phyloP scores from a whole-genome alignment of 2,329 filamentous ascomycete species.

The Claviceps monticola region DNA sequence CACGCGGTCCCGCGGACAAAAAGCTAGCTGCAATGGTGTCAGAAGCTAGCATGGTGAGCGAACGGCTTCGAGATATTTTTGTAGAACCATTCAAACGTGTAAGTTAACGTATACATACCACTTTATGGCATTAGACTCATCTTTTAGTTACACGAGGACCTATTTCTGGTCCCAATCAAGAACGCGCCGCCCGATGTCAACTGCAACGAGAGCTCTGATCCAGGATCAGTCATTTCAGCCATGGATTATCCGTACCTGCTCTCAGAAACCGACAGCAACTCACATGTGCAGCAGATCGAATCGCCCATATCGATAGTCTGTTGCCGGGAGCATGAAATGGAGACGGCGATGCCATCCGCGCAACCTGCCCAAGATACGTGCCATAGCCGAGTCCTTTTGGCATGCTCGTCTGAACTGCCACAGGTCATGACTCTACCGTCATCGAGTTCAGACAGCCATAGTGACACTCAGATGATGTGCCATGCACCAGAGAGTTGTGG shows the following conservation, averaged over 20 bases:
- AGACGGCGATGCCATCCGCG: neutral
- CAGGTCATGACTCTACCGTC: neutral
- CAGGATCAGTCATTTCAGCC: neutral
- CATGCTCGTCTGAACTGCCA: neutral
- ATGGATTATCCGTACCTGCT: neutral
- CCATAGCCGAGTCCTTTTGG: neutral
- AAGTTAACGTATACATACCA: neutral
- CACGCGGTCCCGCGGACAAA: neutral
- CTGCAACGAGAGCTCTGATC: neutral
- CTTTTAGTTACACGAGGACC: slow-evolving; percentile 2
- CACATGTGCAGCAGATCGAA: neutral
- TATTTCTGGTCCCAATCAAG: neutral
- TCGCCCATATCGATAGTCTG: neutral
- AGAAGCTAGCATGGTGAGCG: neutral
- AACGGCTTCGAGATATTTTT: neutral
- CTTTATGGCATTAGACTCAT: neutral
- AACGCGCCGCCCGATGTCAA: neutral
- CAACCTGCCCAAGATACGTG: neutral
- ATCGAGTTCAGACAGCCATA: neutral
- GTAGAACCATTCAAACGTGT: neutral
- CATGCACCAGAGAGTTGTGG: neutral
- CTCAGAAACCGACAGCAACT: neutral
- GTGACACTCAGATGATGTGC: neutral
- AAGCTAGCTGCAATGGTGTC: slow-evolving; percentile 1
- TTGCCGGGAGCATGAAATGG: neutral